These are phyloP conservation scores for Wickerhamomyces canadensis DNA, from an alignment of 805 yeast species.

Conservation along the genomic window DNA sequence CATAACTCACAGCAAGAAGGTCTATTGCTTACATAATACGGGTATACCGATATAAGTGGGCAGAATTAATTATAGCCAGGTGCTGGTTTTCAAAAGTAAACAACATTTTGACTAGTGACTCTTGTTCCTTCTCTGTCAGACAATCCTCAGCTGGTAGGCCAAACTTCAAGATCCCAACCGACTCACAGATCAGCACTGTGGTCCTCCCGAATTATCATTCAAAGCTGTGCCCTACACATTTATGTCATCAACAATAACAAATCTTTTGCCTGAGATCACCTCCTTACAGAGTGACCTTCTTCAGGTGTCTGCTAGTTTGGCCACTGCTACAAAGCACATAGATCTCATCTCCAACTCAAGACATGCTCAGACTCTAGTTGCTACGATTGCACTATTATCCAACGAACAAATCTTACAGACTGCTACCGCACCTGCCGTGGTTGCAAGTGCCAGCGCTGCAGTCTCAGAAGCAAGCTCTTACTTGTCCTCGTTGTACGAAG, in stretches of 20 bases:
- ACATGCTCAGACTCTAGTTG: conserved; percentile 12
- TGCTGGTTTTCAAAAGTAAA: no score
- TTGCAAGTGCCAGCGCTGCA: conserved; percentile 9
- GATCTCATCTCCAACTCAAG: conserved; percentile 13
- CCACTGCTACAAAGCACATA: conserved; percentile 13
- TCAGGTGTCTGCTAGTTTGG: conserved; percentile 11
- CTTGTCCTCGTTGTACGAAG: conserved; percentile 5
- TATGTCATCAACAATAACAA: conserved; percentile 8
- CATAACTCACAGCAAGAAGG: no score
- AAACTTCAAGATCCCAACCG: no score
- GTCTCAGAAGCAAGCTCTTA: conserved; percentile 2
- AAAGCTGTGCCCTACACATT: no score
- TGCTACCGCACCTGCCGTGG: conserved; percentile 7
- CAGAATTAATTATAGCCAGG: no score
- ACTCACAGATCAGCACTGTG: no score
- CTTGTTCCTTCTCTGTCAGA: no score
- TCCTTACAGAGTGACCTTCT: conserved; percentile 11
- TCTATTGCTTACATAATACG: no score
- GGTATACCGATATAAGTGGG: no score
- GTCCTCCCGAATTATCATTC: no score
- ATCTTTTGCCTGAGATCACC: conserved; percentile 11
- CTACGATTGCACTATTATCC: conserved; percentile 11
- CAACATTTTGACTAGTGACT: no score
- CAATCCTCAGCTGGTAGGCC: no score
- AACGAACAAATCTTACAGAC: conserved; percentile 14